Conservation (phyloP, 768 basidiomycete species). For the Leucocoprinus birnbaumii region DNA sequence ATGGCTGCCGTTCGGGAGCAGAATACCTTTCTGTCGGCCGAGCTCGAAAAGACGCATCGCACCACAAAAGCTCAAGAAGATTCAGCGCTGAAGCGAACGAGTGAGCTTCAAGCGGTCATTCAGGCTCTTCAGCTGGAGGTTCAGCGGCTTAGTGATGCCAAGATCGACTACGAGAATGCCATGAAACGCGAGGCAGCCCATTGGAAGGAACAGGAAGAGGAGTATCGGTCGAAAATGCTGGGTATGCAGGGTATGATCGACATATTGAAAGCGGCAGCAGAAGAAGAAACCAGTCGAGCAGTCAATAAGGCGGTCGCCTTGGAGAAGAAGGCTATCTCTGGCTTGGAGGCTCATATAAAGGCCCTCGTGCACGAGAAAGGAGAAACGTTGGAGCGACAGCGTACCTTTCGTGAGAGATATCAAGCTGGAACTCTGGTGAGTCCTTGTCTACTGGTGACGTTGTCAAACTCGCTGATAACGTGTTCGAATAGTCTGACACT, state of each 20-base stretch:
- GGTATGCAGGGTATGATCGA: slow-evolving; percentile 14
- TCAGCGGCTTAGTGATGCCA: slow-evolving; percentile 10
- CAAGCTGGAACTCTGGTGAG: slow-evolving; percentile 44
- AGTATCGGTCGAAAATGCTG: slow-evolving; percentile 15
- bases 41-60: slow-evolving; percentile 22
- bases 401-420: slow-evolving; percentile 37
- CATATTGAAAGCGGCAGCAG: background rate
- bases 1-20: slow-evolving; percentile 39
- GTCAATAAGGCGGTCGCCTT: background rate
- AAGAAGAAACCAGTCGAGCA: background rate
- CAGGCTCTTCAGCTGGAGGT: background rate
- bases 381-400: slow-evolving; percentile 21
- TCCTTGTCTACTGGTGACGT: background rate
- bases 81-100: background rate
- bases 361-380: slow-evolving; percentile 21
- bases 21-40: slow-evolving; percentile 25
- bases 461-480: background rate
- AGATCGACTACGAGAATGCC: slow-evolving; percentile 16
- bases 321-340: slow-evolving; percentile 13
- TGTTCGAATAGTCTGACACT: slow-evolving; percentile 34
- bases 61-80: slow-evolving; percentile 21
- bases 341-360: slow-evolving; percentile 16
- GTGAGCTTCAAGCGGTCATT: background rate
- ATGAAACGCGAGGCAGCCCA: slow-evolving; percentile 13
- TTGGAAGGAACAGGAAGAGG: slow-evolving; percentile 8